phyloP scores from a whole-genome alignment of 2,329 filamentous ascomycete genomes.

The Malbranchea zuffiana region DNA sequence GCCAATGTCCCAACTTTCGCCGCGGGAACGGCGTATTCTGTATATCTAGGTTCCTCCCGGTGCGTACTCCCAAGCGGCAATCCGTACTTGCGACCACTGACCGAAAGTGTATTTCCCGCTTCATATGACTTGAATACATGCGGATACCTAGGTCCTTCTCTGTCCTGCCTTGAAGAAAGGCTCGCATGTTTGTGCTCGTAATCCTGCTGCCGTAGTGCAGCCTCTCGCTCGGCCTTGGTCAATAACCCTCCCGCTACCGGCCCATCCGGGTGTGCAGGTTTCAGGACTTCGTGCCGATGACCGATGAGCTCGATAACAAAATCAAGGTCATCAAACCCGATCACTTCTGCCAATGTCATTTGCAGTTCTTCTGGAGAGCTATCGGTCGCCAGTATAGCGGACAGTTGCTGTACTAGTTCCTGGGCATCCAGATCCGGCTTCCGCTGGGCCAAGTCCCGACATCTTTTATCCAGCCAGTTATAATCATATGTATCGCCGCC shows the following conservation, averaged over 20 bases:
- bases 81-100: conserved; percentile 69
- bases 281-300: conserved; percentile 57
- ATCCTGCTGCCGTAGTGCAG: conserved; percentile 64
- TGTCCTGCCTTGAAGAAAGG: conserved; percentile 59
- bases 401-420: conserved; percentile 67
- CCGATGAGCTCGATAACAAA: conserved; percentile 84
- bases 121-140: conserved; percentile 81
- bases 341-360: conserved; percentile 73
- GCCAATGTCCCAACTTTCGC: conserved; percentile 64
- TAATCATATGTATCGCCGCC: conserved; percentile 40
- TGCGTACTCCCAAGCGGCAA: conserved; percentile 66
- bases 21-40: conserved; percentile 81
- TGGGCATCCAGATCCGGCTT: conserved; percentile 57
- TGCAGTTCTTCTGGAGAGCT: conserved; percentile 78
- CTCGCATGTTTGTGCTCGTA: conserved; percentile 68
- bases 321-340: conserved; percentile 89
- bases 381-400: conserved; percentile 60
- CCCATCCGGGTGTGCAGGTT: conserved; percentile 23
- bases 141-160: conserved; percentile 67
- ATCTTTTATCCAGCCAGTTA: conserved; percentile 62
- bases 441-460: conserved; percentile 51
- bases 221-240: conserved; percentile 66
- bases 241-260: conserved; percentile 49
- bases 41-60: conserved; percentile 65
- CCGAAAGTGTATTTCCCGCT: conserved; percentile 74